Conservation (phyloP, 2,329 filamentous ascomycete species). For the Orbilia ellipsospora region DNA sequence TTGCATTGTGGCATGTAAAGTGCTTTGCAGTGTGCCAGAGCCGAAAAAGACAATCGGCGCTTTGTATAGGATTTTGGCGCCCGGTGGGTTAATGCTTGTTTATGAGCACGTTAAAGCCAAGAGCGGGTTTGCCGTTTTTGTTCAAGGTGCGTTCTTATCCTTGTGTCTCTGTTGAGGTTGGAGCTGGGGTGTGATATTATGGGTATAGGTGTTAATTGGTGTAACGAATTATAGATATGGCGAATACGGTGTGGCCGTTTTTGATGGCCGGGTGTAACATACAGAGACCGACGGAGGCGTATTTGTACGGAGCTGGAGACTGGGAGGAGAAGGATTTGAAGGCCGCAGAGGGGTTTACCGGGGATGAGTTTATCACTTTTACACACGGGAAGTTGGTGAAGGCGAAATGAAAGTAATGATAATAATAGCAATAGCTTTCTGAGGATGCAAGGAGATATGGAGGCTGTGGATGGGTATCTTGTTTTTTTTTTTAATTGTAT, state of each 20-base stretch:
- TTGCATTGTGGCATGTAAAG: conserved; percentile 68
- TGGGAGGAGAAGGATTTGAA: conserved; percentile 68
- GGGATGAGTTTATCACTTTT: conserved; percentile 44
- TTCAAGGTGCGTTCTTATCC: conserved; percentile 65
- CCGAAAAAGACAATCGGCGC: conserved; percentile 65
- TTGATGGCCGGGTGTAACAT: conserved; percentile 68
- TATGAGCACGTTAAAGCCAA: conserved; percentile 69
- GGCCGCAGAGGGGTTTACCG: conserved; percentile 43
- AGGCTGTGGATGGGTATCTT: neutral
- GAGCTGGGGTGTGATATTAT: too few species aligned
- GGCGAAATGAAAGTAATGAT: conserved; percentile 2
- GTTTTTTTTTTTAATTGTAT: neutral
- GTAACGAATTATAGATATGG: conserved; percentile 44
- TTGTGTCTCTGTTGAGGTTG: too few species aligned
- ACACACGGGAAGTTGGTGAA: conserved; percentile 39
- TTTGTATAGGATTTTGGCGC: conserved; percentile 67
- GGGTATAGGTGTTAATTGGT: neutral
- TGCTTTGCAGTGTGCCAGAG: conserved; percentile 67
- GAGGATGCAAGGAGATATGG: too few species aligned
- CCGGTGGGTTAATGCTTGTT: conserved; percentile 68
- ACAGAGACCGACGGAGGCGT: conserved; percentile 65
- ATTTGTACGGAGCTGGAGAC: conserved; percentile 63
- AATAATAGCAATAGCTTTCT: too few species aligned
- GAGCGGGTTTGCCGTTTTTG: conserved; percentile 63
- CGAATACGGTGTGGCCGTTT: conserved; percentile 66